phyloP scores from a whole-genome alignment of 805 yeast genomes.

The Candida tibetensis region DNA sequence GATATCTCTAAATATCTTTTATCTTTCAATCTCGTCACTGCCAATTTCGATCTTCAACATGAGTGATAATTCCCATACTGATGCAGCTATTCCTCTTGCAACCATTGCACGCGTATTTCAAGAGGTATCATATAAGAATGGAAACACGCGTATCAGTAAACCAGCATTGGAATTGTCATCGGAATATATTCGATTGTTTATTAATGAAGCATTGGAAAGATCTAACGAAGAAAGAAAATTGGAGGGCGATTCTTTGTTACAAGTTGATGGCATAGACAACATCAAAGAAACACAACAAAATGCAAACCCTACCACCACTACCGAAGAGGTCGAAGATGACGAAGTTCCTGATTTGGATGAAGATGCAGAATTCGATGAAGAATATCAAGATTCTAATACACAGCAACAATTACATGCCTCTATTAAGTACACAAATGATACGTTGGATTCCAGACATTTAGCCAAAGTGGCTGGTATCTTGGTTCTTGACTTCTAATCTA shows the following conservation, averaged over 20 bases:
- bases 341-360: constrained; percentile 17
- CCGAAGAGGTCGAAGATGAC: constrained; percentile 11
- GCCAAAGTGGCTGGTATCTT: constrained; percentile 56
- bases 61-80: too few species aligned
- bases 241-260: constrained; percentile 25
- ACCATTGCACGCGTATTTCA: constrained; percentile 53
- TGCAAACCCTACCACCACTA: constrained; percentile 8
- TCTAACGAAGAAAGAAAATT: constrained; percentile 50
- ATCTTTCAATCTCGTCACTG: too few species aligned
- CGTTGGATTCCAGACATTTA: constrained; percentile 53
- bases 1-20: too few species aligned
- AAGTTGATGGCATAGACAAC: constrained; percentile 35
- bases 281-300: constrained; percentile 9
- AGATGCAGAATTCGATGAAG: constrained; percentile 9
- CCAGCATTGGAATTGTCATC: constrained; percentile 49
- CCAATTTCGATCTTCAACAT: too few species aligned
- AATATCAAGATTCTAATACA: constrained; percentile 18
- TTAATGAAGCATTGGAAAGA: constrained; percentile 56
- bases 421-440: constrained; percentile 21
- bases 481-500: constrained; percentile 49
- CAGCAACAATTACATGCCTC: constrained; percentile 15
- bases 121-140: constrained; percentile 46
- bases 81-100: constrained; percentile 8
- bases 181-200: constrained; percentile 55
- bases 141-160: constrained; percentile 46